These are phyloP conservation scores for Chionographis japonica DNA, from an alignment of 106 monocot genomes.

Conservation along the genomic window DNA sequence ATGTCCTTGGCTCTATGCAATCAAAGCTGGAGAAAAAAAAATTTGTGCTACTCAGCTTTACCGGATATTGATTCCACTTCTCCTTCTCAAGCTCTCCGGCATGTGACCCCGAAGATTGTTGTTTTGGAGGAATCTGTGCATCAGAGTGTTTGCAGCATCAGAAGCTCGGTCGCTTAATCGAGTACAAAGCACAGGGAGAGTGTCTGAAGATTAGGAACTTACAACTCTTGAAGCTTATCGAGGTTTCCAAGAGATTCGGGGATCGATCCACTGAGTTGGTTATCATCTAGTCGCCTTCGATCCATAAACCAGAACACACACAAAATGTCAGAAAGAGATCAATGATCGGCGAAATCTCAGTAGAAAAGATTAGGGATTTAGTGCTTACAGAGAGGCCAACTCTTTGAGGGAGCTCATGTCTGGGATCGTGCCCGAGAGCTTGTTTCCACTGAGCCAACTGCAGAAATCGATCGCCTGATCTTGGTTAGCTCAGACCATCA, in stretches of 20 bases:
- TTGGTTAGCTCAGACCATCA: not conserved
- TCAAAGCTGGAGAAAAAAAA: no score
- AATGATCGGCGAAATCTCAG: not conserved
- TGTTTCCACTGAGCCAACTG: slow-evolving; percentile 50
- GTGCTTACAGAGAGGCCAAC: slow-evolving; percentile 39
- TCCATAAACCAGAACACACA: not conserved
- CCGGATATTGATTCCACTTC: slow-evolving; percentile 40
- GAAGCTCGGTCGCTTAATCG: no score
- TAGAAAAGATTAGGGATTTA: not conserved
- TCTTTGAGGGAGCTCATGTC: slow-evolving; percentile 33
- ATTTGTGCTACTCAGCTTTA: not conserved
- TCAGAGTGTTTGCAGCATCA: no score
- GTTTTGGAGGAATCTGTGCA: slow-evolving; percentile 53
- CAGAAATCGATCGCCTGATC: not conserved
- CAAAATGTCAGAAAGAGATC: not conserved
- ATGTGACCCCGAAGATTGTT: slow-evolving; percentile 41
- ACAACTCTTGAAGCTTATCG: slow-evolving; percentile 43
- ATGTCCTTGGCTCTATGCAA: no score
- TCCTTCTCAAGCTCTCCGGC: slow-evolving; percentile 37
- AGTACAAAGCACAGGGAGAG: not conserved
- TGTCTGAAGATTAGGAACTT: slow-evolving; percentile 7
- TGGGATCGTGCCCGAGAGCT: slow-evolving; percentile 40
- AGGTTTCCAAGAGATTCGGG: slow-evolving; percentile 50
- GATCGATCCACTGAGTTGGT: slow-evolving; percentile 42
- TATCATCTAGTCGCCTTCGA: slow-evolving; percentile 56